phyloP scores from a whole-genome alignment of 2,329 filamentous ascomycete species.

The Aspergillus novoparasiticus region DNA sequence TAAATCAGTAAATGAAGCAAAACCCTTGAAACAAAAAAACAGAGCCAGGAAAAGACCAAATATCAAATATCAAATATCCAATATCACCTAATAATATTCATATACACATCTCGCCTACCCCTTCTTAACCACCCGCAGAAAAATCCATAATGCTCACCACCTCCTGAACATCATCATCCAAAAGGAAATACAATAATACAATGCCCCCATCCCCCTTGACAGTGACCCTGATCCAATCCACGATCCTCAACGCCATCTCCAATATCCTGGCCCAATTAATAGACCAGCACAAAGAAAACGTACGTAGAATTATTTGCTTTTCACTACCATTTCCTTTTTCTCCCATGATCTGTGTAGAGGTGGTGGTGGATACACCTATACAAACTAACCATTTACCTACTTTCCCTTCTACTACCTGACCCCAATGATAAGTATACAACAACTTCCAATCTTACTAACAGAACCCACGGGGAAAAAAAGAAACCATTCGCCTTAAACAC shows the following conservation, averaged over 20 bases:
- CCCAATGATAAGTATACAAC: not conserved
- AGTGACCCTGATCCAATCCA: slow-evolving; percentile 40
- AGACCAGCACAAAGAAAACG: slow-evolving; percentile 38
- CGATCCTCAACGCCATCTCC: slow-evolving; percentile 40
- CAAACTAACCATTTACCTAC: too few species aligned
- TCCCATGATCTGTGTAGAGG: not conserved
- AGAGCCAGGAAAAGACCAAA: not conserved
- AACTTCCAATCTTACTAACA: not conserved
- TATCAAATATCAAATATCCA: too few species aligned
- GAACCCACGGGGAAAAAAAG: not conserved
- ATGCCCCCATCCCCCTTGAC: slow-evolving; percentile 34
- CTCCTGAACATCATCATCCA: not conserved
- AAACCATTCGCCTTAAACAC: slow-evolving; percentile 63
- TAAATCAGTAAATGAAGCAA: not conserved
- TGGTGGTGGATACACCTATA: too few species aligned
- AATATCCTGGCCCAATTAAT: slow-evolving; percentile 43
- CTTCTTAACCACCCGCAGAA: too few species aligned
- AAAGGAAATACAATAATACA: not conserved
- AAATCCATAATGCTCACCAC: not conserved
- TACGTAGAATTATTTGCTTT: slow-evolving; percentile 22
- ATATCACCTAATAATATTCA: too few species aligned
- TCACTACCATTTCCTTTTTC: not conserved
- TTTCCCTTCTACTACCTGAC: too few species aligned
- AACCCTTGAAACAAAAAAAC: not conserved
- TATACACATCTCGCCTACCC: too few species aligned